These are phyloP conservation scores for Clitoria ternatea DNA, from an alignment of 306 rosid species.

Conservation along the genomic window DNA sequence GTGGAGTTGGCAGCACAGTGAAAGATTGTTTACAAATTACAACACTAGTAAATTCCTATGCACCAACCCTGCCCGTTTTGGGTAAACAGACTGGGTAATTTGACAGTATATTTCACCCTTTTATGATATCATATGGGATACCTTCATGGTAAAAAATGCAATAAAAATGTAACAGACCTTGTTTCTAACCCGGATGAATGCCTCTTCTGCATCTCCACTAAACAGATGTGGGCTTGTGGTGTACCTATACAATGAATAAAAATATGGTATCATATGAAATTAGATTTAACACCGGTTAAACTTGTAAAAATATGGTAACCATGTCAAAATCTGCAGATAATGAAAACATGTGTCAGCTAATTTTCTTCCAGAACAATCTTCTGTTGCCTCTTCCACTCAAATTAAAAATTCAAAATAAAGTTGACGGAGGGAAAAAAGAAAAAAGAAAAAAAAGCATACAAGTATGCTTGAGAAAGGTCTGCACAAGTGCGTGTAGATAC, in stretches of 20 bases:
- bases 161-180: conserved; percentile 50
- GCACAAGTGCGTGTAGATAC: conserved; percentile 72
- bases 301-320: neutral
- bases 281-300: neutral
- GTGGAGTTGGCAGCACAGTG: neutral
- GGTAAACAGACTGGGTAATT: neutral
- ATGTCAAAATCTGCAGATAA: conserved; percentile 19
- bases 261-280: too few species aligned
- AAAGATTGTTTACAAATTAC: neutral
- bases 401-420: neutral
- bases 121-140: neutral
- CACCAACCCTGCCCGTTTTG: neutral
- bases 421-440: conserved; percentile 4
- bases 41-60: conserved; percentile 4
- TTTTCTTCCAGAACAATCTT: neutral
- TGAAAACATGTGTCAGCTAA: conserved; percentile 5
- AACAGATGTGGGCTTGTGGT: conserved; percentile 97
- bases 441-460: conserved; percentile 47
- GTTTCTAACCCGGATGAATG: conserved; percentile 79
- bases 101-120: neutral
- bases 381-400: conserved; percentile 3
- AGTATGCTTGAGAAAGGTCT: conserved; percentile 68
- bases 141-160: neutral
- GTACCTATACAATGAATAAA: conserved; percentile 43
- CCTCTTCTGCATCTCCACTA: conserved; percentile 72